Base-by-base conservation (phyloP, 169 alveolate genomes). In the Plasmodium gaboni region DNA sequence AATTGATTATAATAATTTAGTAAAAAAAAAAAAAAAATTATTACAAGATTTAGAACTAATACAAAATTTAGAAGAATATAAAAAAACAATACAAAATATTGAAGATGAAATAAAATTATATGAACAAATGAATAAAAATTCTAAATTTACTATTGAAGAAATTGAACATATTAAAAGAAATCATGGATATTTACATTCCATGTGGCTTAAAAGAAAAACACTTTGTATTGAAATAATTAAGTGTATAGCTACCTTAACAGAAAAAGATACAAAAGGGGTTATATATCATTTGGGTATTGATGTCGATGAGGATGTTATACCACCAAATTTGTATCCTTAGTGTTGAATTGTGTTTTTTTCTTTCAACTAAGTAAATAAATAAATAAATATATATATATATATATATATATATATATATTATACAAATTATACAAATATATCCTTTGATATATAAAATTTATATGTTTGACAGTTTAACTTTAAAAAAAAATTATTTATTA, bases 271-370 rank as follows among this genome's bases (percentile, higher is more conserved):
- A 42, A 64, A 68, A 53, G 90, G 90, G 46, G 70, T 80, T 53
- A 80, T 80, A 19, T 80, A 67, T 48, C 90, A 80, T 48, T 55
- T 80, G 51, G 90, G 90, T 9, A 80, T 80, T 71, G 90, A 80
- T 46, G 60, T 69, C 17, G 90, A 80, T 59, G 90, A 80, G 22
- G 90, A 80, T 59, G 80, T 65, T 6, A 50, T 80, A 28, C 90
- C 90, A 13, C 46, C n/a, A 15, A 26, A 44, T 48, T 80, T 80
- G 73, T 80, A 80, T 24, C 28, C 50, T 61, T 80, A 80, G 59
- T 1, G 44, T 22, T 44, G 4, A 2, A 13, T 51, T 51, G n/a
- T 51, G 17, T 9, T 51, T 51, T 51, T 51, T 51, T 51, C n/a
- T 51, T 51, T 51, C 60, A 5, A 5, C 60, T 13, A 7, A 13